Base-by-base conservation (phyloP, 164 flowering plant species). In the Liriodendron chinense region DNA sequence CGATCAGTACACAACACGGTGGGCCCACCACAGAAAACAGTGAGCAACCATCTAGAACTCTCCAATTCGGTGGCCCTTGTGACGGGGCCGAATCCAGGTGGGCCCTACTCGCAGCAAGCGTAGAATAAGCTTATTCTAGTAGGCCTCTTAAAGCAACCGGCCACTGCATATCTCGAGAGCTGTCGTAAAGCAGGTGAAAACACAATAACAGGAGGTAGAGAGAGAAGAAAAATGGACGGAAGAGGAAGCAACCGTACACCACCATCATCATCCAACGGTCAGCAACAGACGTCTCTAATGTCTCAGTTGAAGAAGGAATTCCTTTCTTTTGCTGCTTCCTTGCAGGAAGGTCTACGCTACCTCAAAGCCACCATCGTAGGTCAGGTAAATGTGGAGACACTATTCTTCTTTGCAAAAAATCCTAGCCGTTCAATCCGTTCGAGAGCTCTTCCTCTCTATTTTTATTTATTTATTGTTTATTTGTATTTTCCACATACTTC, bases 351-450 rank as follows among this genome's bases (percentile, higher is more conserved):
- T 48, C 23, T 63, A 3, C 56, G 69, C 13, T 65, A 73, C 34
- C 10, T 63, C 9, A 73, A 73, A 47, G 76, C 76, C 20, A n/a
- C 25, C 3, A 48, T 65, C 34, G 10, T 65, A 9, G 73, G 78
- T 18, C 68, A 61, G 78, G 73, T 70, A 14, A 12, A 10, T 53
- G 18, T 53, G 59, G 59, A 16, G 12, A 10, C 12, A 10, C 59
- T 53, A 12, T 53, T 1, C 59, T 53, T 53, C 16, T 16, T 53
- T 53, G 59, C 1, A 2, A 18, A 10, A 1, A 9, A 3, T 70
- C 22, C 43, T 59, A 34, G 20, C 9, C 65, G 21, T 10, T 59
- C 22, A 26, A 18, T 65, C 49, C n/a, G 6, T 62, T 8, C n/a
- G 21, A 49, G 73, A 21, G 13, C 43, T 3, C 9, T n/a, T 0